Percentiles rank a stretch among this genome's conserved stretches.
Conservation (phyloP, 768 basidiomycete species). For the Rhodotorula taiwanensis region DNA sequence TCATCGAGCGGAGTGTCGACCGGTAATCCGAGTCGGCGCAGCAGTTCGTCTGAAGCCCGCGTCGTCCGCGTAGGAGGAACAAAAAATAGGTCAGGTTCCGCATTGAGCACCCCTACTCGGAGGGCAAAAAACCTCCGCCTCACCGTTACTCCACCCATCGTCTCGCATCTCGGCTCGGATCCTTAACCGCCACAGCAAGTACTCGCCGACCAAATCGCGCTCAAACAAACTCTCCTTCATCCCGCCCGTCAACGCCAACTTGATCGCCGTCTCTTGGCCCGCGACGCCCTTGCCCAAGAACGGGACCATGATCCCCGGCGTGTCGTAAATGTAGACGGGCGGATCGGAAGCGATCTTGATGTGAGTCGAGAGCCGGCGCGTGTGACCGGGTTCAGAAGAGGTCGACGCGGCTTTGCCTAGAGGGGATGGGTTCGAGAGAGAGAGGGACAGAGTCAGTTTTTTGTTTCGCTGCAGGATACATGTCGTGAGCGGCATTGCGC, state of each 20-base stretch:
- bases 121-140: conserved; percentile 36
- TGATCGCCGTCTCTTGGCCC: conserved; percentile 85
- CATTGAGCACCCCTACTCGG: too few species aligned
- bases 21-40: conserved; percentile 21
- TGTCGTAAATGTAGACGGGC: conserved; percentile 81
- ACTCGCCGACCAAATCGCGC: conserved; percentile 46
- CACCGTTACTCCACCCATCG: conserved; percentile 39
- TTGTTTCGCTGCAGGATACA: not conserved
- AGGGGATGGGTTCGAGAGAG: not conserved
- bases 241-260: conserved; percentile 83
- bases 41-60: conserved; percentile 21
- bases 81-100: not conserved
- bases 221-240: conserved; percentile 47
- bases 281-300: conserved; percentile 77
- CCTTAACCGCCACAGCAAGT: conserved; percentile 45
- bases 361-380: conserved; percentile 77
- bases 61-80: too few species aligned
- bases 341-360: conserved; percentile 76
- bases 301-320: conserved; percentile 94
- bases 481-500: conserved; percentile 32
- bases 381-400: conserved; percentile 82
- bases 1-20: conserved; percentile 45
- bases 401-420: conserved; percentile 81
- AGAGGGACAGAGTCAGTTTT: not conserved
- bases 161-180: conserved; percentile 35